Evolutionary conservation across 345 rosid species (phyloP).

Genomic region (Barbarea vulgaris): DNA sequence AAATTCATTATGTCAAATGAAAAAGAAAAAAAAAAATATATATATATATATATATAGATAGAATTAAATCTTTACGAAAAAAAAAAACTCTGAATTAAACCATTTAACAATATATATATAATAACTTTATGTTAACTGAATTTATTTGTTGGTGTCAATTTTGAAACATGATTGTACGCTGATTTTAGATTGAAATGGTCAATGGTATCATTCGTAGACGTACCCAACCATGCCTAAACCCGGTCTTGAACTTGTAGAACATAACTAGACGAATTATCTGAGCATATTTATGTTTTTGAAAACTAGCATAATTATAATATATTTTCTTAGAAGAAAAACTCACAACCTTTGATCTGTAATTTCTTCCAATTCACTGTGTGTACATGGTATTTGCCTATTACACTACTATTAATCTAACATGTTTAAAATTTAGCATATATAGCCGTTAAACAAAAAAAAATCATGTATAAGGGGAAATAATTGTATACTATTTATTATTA

Average conservation of each 20-base stretch:
- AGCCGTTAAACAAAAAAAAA: background rate
- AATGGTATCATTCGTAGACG: background rate
- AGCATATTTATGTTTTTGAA: background rate
- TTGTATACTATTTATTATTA: too few species aligned
- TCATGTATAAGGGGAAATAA: background rate
- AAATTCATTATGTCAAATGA: background rate
- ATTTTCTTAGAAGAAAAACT: background rate
- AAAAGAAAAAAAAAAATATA: too few species aligned
- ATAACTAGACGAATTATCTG: background rate
- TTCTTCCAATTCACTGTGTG: background rate
- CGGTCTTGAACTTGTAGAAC: background rate
- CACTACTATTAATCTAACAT: too few species aligned
- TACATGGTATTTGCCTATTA: background rate
- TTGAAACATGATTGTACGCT: background rate
- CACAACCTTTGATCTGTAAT: background rate
- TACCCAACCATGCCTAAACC: background rate
- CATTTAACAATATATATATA: background rate
- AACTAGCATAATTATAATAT: background rate
- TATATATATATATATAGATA: background rate
- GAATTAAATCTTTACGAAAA: too few species aligned
- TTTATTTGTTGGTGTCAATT: background rate
- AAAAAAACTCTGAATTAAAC: background rate
- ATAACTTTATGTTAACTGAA: background rate
- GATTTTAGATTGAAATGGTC: slow-evolving; percentile 4
- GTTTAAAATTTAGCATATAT: too few species aligned